A percentile compares a stretch with the other conserved stretches of the same genome.
These are phyloP conservation scores for Beauveria varroae DNA, from an alignment of 2,329 filamentous ascomycete genomes.

Conservation along the genomic window DNA sequence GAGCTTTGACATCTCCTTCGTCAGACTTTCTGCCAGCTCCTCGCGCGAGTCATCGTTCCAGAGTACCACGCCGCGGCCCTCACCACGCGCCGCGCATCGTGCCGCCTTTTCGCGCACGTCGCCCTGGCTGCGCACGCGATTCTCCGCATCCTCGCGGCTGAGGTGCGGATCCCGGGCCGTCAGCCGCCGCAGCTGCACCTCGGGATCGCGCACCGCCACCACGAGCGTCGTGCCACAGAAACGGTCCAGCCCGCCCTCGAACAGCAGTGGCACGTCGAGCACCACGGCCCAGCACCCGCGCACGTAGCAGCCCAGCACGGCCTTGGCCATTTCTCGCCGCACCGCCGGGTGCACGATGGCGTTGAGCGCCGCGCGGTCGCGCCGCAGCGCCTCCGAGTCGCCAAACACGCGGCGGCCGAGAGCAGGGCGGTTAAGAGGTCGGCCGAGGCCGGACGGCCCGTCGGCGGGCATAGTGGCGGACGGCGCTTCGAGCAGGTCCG, in stretches of 20 bases:
- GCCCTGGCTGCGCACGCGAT: constrained; percentile 78
- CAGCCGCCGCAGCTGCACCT: constrained; percentile 74
- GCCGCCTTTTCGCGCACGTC: constrained; percentile 79
- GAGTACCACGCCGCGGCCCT: constrained; percentile 66
- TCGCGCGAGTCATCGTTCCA: constrained; percentile 80
- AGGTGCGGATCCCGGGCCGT: constrained; percentile 70
- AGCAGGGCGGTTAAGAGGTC: constrained; percentile 77
- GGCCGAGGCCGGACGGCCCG: constrained; percentile 53
- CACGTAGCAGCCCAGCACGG: constrained; percentile 66
- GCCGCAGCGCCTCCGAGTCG: constrained; percentile 57
- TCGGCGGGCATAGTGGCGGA: constrained; percentile 43
- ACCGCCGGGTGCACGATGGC: constrained; percentile 90
- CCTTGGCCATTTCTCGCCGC: constrained; percentile 69
- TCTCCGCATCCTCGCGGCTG: constrained; percentile 76
- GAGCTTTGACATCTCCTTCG: constrained; percentile 56
- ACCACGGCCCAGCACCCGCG: constrained; percentile 80
- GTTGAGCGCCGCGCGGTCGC: constrained; percentile 73
- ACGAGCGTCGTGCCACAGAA: constrained; percentile 82
- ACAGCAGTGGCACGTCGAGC: constrained; percentile 84
- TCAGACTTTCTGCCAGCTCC: constrained; percentile 61
- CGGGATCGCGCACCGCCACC: constrained; percentile 73
- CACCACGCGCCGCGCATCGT: constrained; percentile 58
- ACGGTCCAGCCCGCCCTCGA: constrained; percentile 78
- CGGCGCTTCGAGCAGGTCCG: constrained; percentile 68
- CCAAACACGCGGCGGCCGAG: constrained; percentile 86